Conservation (phyloP, 371 early-diverging fungal genomes). For the Circinella minor region DNA sequence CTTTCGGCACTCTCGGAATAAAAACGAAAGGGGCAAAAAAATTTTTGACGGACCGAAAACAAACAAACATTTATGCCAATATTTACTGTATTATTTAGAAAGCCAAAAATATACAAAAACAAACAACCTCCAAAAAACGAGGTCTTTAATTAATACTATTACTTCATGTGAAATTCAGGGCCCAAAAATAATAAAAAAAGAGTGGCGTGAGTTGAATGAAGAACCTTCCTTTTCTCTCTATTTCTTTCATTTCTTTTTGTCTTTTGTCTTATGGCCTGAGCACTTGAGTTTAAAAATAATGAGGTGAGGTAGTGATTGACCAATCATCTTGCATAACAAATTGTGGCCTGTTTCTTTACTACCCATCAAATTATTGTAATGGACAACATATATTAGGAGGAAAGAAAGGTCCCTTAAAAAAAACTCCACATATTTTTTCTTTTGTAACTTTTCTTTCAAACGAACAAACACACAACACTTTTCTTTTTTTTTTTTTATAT, state of each 20-base stretch:
- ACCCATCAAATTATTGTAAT: neutral
- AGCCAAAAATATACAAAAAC: neutral
- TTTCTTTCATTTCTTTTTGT: conserved; percentile 3
- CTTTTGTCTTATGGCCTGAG: conserved; percentile 8
- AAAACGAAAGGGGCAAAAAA: too few species aligned
- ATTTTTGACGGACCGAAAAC: neutral
- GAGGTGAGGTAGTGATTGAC: conserved; percentile 18
- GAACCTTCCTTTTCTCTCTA: too few species aligned
- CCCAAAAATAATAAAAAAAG: neutral
- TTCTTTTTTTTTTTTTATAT: neutral
- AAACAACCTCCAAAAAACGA: neutral
- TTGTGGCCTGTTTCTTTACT: conserved; percentile 22
- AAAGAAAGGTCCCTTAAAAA: neutral
- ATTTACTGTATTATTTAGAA: too few species aligned
- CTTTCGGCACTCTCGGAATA: too few species aligned
- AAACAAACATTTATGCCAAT: too few species aligned
- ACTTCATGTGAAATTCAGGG: conserved; percentile 9
- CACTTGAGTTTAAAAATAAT: conserved; percentile 24
- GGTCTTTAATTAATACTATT: neutral
- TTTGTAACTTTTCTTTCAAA: too few species aligned
- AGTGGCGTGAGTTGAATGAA: conserved; percentile 5
- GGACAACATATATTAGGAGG: neutral
- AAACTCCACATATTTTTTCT: too few species aligned
- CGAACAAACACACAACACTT: neutral
- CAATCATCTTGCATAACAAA: conserved; percentile 18